These are phyloP conservation scores for Trichoderma brevicompactum DNA, from an alignment of 2,329 filamentous ascomycete species.

Conservation along the genomic window DNA sequence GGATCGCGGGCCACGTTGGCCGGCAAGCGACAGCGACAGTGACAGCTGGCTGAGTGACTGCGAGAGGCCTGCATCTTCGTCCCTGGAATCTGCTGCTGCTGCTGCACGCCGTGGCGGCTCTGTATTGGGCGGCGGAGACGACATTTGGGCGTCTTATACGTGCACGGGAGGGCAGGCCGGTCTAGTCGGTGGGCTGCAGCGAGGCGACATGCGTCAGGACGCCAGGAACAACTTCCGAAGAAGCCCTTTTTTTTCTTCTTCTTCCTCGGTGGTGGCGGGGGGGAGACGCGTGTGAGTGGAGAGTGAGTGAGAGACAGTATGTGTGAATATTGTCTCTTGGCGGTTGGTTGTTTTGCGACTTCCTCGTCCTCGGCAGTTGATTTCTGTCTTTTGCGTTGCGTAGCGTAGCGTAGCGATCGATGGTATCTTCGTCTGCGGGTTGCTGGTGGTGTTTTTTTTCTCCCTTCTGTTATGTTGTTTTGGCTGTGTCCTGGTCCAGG, in stretches of 20 bases:
- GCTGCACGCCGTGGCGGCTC: constrained; percentile 43
- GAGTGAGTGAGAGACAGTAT: background rate
- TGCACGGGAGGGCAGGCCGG: constrained; percentile 23
- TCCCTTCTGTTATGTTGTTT: background rate
- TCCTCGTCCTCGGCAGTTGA: too few species aligned
- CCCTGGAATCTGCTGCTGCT: constrained; percentile 32
- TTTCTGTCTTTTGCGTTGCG: too few species aligned
- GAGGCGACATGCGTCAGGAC: constrained; percentile 17
- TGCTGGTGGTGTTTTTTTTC: background rate
- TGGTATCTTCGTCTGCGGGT: too few species aligned
- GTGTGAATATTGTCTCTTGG: too few species aligned
- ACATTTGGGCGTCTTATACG: constrained; percentile 35
- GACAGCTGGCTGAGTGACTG: constrained; percentile 53
- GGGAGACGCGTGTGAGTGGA: background rate
- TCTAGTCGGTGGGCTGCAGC: constrained; percentile 17
- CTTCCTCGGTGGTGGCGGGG: background rate
- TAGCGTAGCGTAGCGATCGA: too few species aligned
- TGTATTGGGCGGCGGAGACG: constrained; percentile 36
- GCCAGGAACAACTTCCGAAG: constrained; percentile 21
- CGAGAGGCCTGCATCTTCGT: constrained; percentile 44
- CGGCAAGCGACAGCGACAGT: constrained; percentile 35
- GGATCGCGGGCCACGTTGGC: constrained; percentile 37
- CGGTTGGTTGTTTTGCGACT: too few species aligned
- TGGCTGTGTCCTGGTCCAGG: background rate
- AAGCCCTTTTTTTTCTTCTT: background rate